Percentiles rank a stretch among this genome's conserved stretches.
phyloP scores from a whole-genome alignment of 495 filamentous ascomycete genomes.

The Polyplosphaeria fusca region DNA sequence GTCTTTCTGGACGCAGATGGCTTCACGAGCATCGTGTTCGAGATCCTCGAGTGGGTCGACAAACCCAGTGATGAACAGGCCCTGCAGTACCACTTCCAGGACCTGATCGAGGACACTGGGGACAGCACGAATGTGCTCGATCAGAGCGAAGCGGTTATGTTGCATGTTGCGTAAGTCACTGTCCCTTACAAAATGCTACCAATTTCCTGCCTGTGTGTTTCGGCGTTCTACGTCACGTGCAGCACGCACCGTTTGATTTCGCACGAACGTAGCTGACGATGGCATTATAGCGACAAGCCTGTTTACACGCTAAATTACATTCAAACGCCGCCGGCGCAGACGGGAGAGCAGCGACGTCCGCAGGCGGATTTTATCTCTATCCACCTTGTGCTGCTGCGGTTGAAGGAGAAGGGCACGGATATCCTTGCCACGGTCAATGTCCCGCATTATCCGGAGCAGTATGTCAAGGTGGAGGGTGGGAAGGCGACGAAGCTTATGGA shows the following conservation, averaged over 20 bases:
- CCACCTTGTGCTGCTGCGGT: conserved; percentile 65
- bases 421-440: conserved; percentile 88
- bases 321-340: conserved; percentile 10
- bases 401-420: conserved; percentile 75
- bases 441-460: conserved; percentile 66
- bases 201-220: conserved; percentile 37
- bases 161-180: conserved; percentile 38
- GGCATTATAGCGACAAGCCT: conserved; percentile 4
- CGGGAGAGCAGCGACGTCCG: conserved; percentile 33
- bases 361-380: conserved; percentile 55
- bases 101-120: conserved; percentile 53
- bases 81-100: conserved; percentile 70
- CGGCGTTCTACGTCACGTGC: conserved; percentile 38
- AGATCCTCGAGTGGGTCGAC: conserved; percentile 75
- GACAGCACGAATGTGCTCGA: conserved; percentile 49
- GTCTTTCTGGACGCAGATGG: conserved; percentile 80
- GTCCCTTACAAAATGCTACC: too few relatives aligned
- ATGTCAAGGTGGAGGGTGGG: conserved; percentile 55
- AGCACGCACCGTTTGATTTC: neutral
- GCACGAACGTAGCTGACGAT: neutral
- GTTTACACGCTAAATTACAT: conserved; percentile 12
- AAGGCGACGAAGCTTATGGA: conserved; percentile 52
- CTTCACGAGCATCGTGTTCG: conserved; percentile 77
- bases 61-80: conserved; percentile 62
- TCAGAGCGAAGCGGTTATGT: conserved; percentile 42